Percentiles rank a stretch among this genome's conserved stretches.
Conservation (phyloP, 805 yeast species). For the Candida endomychidarum region DNA sequence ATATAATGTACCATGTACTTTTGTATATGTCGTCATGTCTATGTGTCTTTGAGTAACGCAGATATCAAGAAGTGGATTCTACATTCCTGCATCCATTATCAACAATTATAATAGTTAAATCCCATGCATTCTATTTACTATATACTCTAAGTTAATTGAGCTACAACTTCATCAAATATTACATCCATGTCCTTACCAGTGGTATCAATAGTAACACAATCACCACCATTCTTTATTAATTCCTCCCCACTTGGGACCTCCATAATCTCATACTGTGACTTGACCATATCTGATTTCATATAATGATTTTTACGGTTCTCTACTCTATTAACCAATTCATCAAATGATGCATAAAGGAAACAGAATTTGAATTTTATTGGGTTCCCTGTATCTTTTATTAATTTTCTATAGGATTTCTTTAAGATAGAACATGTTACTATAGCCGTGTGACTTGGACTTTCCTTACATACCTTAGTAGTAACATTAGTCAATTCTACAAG, state of each 20-base stretch:
- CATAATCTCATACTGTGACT: slow-evolving; percentile 72
- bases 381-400: slow-evolving; percentile 42
- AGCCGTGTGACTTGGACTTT: slow-evolving; percentile 25
- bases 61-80: no score
- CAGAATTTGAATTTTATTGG: slow-evolving; percentile 51
- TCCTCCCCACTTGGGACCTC: slow-evolving; percentile 60
- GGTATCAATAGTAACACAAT: slow-evolving; percentile 35
- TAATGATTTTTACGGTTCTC: slow-evolving; percentile 69
- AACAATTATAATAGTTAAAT: no score
- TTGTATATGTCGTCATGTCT: no score
- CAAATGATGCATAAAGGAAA: slow-evolving; percentile 64
- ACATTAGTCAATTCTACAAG: slow-evolving; percentile 48
- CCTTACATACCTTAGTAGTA: slow-evolving; percentile 40
- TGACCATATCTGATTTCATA: slow-evolving; percentile 85
- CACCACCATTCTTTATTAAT: slow-evolving; percentile 37
- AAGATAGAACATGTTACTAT: slow-evolving; percentile 86
- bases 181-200: slow-evolving; percentile 27
- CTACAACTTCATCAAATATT: slow-evolving; percentile 23
- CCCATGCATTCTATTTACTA: no score
- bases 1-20: no score
- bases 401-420: slow-evolving; percentile 70
- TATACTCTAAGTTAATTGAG: slow-evolving; percentile 2
- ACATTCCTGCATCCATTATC: no score
- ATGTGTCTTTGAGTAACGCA: no score
- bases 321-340: slow-evolving; percentile 62